Conservation (phyloP, 1,139 yeast genomes). For the Hansenula lynferdii region DNA sequence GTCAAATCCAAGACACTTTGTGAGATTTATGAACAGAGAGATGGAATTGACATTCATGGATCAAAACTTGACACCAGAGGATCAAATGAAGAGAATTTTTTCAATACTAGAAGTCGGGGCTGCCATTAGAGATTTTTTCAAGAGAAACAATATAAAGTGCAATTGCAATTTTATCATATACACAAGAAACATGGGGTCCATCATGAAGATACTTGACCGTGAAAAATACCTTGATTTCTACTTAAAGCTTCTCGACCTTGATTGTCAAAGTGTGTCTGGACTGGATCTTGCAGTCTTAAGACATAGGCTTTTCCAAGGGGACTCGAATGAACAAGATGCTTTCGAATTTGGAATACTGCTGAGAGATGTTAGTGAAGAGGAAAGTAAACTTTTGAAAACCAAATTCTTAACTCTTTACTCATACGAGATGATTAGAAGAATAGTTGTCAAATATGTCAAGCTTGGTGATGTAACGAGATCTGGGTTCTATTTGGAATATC, state of each 20-base stretch:
- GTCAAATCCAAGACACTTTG: not conserved
- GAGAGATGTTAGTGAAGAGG: not conserved
- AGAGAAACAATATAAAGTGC: not conserved
- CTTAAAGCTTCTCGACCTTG: not conserved
- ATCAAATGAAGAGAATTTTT: not conserved
- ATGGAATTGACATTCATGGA: not conserved
- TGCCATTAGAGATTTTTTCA: not conserved
- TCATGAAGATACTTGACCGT: not conserved
- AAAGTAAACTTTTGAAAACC: not conserved
- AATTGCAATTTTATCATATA: not conserved
- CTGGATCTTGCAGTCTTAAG: not conserved
- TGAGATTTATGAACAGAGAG: not conserved
- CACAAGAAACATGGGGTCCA: not conserved
- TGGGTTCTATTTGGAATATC: conserved; percentile 13
- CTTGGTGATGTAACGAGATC: conserved; percentile 5
- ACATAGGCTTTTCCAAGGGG: not conserved
- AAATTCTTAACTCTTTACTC: conserved; percentile 12
- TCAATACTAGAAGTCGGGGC: not conserved
- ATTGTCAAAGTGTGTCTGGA: not conserved
- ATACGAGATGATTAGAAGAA: conserved; percentile 13
- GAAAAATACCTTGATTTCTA: not conserved
- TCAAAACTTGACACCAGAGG: too few relatives aligned
- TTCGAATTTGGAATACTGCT: conserved; percentile 8
- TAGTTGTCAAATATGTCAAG: conserved; percentile 10
- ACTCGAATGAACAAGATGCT: not conserved